Evolutionary conservation across 345 rosid genomes (phyloP), one percentile per base, ranked within the genome.

Genomic region (Syzygium aqueum): DNA sequence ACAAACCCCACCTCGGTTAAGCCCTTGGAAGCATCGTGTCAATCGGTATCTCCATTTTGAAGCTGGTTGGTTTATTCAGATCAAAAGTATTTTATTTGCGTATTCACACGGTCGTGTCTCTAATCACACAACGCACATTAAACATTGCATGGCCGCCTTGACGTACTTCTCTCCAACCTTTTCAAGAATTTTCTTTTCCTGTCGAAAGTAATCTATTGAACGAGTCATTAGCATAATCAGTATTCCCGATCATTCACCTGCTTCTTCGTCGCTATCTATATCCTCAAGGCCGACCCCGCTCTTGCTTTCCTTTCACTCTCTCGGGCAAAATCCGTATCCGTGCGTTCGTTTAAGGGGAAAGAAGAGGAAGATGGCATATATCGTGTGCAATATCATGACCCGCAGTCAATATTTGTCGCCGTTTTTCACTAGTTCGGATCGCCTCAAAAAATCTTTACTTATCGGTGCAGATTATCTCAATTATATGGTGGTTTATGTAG

Each of bases 241-340:
- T 2, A 6, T 30, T 17, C 40, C 40, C 6, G 5, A 17, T 67
- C 80, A 1, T 0, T 2, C 46, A 8, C 22, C 13, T 22, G 1
- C 25, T 33, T 67, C 7, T 0, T 67, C 80, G 5, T 67, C 46
- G 0, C 25, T 23, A 7, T 67, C 7, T 33, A 17, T 67, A 17
- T 67, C 2, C 13, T 33, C 7, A 10, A 21, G 11, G 25, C 3
- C 1, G 49, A 33, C 46, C 25, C 1, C 7, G 0, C 78, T 67
- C 25, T 67, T 46, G 5, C 13, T 33, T 67, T 67, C 46, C 46
- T 33, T 67, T 17, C 13, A 13, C 78, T 67, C 73, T 16, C 77
- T 1, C 21, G 3, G 22, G 6, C 23, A 4, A 8, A 0, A 67
- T 46, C 43, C 5, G 22, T 67, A 67, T 67, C 28, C 33, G 15